These are phyloP conservation scores for Porodaedalea pini DNA, from an alignment of 1,284 basidiomycete genomes.

Conservation along the genomic window DNA sequence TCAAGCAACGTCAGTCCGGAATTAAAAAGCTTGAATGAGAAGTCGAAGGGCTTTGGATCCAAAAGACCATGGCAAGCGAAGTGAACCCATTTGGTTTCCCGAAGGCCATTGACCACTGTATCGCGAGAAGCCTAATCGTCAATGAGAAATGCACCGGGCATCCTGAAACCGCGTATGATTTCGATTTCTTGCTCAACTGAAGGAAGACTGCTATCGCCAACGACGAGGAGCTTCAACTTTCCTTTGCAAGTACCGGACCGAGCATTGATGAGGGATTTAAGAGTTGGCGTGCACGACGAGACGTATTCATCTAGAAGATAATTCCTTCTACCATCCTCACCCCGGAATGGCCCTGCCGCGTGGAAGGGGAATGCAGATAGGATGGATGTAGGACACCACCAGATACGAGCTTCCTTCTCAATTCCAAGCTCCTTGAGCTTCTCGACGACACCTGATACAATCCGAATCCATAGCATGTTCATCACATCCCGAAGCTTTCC, in stretches of 20 bases:
- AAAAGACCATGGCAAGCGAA: not conserved
- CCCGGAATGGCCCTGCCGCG: too few species aligned
- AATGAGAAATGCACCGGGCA: not conserved
- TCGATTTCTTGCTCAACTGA: not conserved
- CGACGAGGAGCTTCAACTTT: slow-evolving; percentile 19
- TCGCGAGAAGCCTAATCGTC: not conserved
- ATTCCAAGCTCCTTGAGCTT: slow-evolving; percentile 21
- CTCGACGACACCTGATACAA: slow-evolving; percentile 32
- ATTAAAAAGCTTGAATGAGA: too few species aligned
- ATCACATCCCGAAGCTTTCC: too few species aligned
- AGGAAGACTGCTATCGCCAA: not conserved
- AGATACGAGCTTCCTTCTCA: slow-evolving; percentile 32
- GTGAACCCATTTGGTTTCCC: not conserved
- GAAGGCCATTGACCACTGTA: not conserved
- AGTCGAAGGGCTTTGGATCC: too few species aligned
- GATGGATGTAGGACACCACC: slow-evolving; percentile 41
- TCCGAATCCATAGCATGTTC: slow-evolving; percentile 33
- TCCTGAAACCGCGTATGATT: not conserved
- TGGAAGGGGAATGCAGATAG: too few species aligned
- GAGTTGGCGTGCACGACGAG: too few species aligned
- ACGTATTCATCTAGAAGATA: not conserved
- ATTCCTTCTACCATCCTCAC: not conserved
- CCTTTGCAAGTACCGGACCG: not conserved
- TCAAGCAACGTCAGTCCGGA: too few species aligned
- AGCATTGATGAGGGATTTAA: not conserved